Evolutionary conservation across 352 stramenopile genomes (phyloP).

Genomic region (Albugo laibachii): DNA sequence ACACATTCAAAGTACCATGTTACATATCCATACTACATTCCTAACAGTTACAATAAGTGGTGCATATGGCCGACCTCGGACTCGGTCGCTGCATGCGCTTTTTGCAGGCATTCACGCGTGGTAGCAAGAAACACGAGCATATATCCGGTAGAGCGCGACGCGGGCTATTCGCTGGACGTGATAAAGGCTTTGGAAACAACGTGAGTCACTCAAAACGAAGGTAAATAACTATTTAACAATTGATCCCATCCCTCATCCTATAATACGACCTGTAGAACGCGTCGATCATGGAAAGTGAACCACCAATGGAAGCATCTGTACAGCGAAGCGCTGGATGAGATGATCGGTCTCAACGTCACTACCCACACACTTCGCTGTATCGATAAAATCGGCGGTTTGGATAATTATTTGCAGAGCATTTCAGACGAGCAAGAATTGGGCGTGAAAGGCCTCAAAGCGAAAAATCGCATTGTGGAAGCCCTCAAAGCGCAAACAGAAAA

Average conservation of each 20-base stretch:
- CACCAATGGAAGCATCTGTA: conserved; percentile 77
- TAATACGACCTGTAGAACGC: conserved; percentile 22
- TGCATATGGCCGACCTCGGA: no score
- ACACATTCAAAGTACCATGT: no score
- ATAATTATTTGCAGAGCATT: conserved; percentile 87
- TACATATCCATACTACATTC: no score
- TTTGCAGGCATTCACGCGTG: conserved; percentile 34
- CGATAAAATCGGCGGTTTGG: conserved; percentile 85
- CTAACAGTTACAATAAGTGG: no score
- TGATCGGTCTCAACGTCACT: conserved; percentile 85
- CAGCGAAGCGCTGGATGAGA: conserved; percentile 84
- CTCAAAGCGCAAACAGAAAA: conserved; percentile 5
- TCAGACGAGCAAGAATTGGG: conserved; percentile 65
- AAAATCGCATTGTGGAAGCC: conserved; percentile 32
- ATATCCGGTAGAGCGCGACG: conserved; percentile 54
- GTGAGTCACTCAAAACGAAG: conserved; percentile 86
- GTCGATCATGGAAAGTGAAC: conserved; percentile 88
- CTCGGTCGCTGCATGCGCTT: background rate
- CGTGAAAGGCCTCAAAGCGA: conserved; percentile 35
- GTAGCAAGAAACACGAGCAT: conserved; percentile 29
- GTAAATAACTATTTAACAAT: conserved; percentile 5
- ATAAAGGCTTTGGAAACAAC: conserved; percentile 90
- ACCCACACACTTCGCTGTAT: conserved; percentile 82
- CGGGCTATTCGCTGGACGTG: conserved; percentile 85
- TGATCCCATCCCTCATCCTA: background rate